phyloP scores from a whole-genome alignment of 2,329 filamentous ascomycete species.

The Diaporthe batatas region DNA sequence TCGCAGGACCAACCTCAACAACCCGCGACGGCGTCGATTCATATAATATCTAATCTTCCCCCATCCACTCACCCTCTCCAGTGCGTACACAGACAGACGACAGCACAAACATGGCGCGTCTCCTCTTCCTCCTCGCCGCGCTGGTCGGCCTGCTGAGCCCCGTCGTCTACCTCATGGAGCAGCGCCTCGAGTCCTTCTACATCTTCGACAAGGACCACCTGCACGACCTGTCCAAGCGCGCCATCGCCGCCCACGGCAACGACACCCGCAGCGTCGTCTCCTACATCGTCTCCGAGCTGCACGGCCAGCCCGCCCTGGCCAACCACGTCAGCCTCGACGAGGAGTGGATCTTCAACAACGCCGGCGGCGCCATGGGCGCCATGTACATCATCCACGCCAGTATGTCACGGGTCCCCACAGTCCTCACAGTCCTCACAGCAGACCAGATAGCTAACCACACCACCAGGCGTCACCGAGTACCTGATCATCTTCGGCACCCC shows the following conservation, averaged over 20 bases:
- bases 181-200: conserved; percentile 76
- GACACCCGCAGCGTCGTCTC: conserved; percentile 78
- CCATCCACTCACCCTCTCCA: too few relatives aligned
- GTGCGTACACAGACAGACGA: background rate
- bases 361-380: conserved; percentile 89
- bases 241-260: conserved; percentile 78
- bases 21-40: background rate
- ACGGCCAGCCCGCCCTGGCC: conserved; percentile 63
- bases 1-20: conserved; percentile 20
- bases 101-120: conserved; percentile 45
- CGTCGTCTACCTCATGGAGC: conserved; percentile 68
- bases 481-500: conserved; percentile 89
- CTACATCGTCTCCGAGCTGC: conserved; percentile 78
- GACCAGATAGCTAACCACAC: conserved; percentile 6
- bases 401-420: conserved; percentile 58
- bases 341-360: conserved; percentile 94
- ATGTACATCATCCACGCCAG: conserved; percentile 93
- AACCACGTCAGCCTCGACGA: conserved; percentile 76
- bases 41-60: too few relatives aligned
- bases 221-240: conserved; percentile 75
- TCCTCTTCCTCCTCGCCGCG: conserved; percentile 65
- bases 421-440: background rate
- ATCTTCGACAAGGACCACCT: conserved; percentile 79
- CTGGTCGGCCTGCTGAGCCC: conserved; percentile 67
- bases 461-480: conserved; percentile 82